Evolutionary conservation across 139 green algal species (phyloP), one percentile per base, ranked within the genome.

Genomic region (Zygnema cylindricum): DNA sequence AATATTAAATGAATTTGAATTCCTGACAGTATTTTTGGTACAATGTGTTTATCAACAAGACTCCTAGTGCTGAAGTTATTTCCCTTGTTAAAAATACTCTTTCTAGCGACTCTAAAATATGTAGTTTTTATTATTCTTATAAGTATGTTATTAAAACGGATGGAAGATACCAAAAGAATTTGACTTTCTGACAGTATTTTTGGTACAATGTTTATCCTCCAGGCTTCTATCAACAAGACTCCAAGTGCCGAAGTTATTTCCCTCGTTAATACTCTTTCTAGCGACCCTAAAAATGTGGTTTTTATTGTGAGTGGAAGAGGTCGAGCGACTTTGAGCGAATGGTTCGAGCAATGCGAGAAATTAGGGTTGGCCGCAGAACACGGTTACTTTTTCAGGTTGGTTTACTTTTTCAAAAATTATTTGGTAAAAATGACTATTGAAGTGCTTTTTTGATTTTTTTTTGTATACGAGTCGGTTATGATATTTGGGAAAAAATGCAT

Each of bases 361-460:
- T 91, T 99, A 40, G 96, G 96, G 32, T 87, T 99, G 73, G 96
- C 96, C 32, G 96, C 96, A 0, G 97, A 99, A 95, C 96, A 99
- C 82, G 97, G 97, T 38, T 99, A 95, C 93, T 99, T 91, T 77
- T 88, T 87, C 88, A 89, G 84, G 57, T 88, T 25, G 1, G 77
- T 84, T 55, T 54, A 23, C 3, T 63, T 63, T 25, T 16, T 63
- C 49, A 16, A 63, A n/a, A n/a, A n/a, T n/a, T n/a, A n/a, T n/a
- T n/a, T n/a, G n/a, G n/a, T n/a, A n/a, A n/a, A n/a, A n/a, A n/a
- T n/a, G n/a, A n/a, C n/a, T n/a, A n/a, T n/a, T n/a, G n/a, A n/a
- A n/a, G n/a, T n/a, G n/a, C n/a, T n/a, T n/a, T n/a, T n/a, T n/a
- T n/a, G n/a, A n/a, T n/a, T n/a, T n/a, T n/a, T n/a, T n/a, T n/a